These are phyloP conservation scores for Apiospora aurea DNA, from an alignment of 2,329 filamentous ascomycete species.

Conservation along the genomic window DNA sequence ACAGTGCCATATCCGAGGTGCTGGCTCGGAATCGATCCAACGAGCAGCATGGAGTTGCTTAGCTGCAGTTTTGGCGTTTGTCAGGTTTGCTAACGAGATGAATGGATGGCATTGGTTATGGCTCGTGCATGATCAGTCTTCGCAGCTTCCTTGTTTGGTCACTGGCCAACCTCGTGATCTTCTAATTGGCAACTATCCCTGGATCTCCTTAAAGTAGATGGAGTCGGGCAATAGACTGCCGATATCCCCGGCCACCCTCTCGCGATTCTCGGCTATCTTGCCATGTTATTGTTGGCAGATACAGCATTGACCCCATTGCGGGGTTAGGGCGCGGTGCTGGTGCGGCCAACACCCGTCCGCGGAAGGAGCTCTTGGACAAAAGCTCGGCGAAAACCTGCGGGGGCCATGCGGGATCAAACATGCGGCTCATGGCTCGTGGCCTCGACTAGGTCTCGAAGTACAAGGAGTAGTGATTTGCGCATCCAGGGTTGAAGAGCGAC, in stretches of 20 bases:
- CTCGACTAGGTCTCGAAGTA: slow-evolving; percentile 30
- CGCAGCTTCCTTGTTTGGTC: slow-evolving; percentile 15
- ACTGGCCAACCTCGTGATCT: not conserved
- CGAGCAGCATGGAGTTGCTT: not conserved
- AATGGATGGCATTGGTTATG: not conserved
- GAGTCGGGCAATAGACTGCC: not conserved
- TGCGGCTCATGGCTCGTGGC: not conserved
- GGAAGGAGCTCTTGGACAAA: not conserved
- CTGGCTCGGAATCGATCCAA: not conserved
- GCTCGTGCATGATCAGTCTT: not conserved
- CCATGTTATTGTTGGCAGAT: not conserved
- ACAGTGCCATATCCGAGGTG: not conserved
- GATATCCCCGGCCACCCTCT: not conserved
- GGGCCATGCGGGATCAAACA: not conserved
- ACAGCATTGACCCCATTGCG: not conserved
- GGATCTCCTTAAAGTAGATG: not conserved
- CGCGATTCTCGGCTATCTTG: not conserved
- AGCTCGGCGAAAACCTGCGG: not conserved
- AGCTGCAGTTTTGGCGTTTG: not conserved
- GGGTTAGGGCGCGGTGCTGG: not conserved
- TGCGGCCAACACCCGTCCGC: not conserved
- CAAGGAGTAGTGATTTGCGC: slow-evolving; percentile 33
- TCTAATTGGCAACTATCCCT: not conserved
- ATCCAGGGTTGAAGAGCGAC: slow-evolving; percentile 35
- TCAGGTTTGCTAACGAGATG: not conserved